Base-by-base conservation (phyloP, 305 asterid genomes). In the Fraxinus velutina region DNA sequence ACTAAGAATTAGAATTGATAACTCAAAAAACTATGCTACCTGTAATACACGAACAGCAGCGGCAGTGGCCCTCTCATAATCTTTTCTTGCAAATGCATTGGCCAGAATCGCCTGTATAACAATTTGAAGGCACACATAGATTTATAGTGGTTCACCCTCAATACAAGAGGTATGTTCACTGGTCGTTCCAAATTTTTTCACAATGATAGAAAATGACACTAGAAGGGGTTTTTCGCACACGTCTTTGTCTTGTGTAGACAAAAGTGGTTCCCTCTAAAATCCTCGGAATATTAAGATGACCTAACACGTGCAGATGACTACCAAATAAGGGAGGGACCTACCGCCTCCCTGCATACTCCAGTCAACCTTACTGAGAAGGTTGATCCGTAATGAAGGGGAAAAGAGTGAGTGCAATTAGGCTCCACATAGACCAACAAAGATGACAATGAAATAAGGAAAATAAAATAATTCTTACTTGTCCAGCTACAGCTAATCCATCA, bases 401-500 rank as follows among this genome's bases (percentile, higher is more conserved):
- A 66, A 10, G 36, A 15, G 79, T 30, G 15, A 74, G 32, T 37
- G 2, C 78, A 74, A 37, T 50, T 22, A 19, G 32, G 60, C 15
- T 74, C 7, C 71, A 21, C 5, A 60, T 10, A 60, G 15, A 21
- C 71, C 32, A 8, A 60, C 15, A 21, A 21, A 21, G 15, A 21
- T 60, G 71, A 21, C 15, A 60, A 60, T 60, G 32, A 75, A 32
- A 42, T 10, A 80, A 36, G 44, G 21, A 62, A 30, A 29, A 52
- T 33, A 3, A 52, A 73, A 52, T 6, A 12, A 62, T 17, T 24
- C 85, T 77, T 79, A 85, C 90, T 57, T 87, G 90, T 47, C 83
- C 86, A 47, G 90, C 88, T 55, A 87, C 90, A 68, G 88, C 90
- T 44, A 87, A 85, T 24, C 88, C 88, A 76, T 87, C 88, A 13